Conservation (phyloP, 225 moss, liverwort and hornwort species). For the Asterella californica region DNA sequence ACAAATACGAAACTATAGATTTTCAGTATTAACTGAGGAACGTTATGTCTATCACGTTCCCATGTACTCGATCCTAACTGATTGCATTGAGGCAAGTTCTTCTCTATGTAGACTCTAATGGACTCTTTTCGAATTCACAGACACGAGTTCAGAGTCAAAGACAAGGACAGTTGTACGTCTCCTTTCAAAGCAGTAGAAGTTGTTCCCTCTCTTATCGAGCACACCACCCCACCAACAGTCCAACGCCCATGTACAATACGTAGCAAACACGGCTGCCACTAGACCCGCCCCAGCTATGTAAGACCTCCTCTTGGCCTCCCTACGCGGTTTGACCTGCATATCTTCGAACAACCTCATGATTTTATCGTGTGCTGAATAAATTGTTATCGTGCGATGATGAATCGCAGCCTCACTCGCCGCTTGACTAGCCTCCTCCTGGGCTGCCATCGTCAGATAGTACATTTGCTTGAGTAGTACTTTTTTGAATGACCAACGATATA, state of each 20-base stretch:
- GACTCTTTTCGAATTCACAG: too few species aligned
- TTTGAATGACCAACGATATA: conserved; percentile 63
- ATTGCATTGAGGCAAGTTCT: too few species aligned
- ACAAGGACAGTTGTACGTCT: too few species aligned
- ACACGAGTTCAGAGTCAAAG: too few species aligned
- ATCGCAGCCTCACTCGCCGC: conserved; percentile 85
- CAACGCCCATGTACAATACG: conserved; percentile 71
- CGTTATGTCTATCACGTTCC: too few species aligned
- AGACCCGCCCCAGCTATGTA: conserved; percentile 73
- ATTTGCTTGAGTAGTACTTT: conserved; percentile 65
- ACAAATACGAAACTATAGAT: too few species aligned
- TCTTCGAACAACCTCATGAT: conserved; percentile 63
- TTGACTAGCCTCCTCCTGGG: conserved; percentile 78
- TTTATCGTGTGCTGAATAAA: conserved; percentile 90
- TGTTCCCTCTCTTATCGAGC: conserved; percentile 41
- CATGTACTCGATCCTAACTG: too few species aligned
- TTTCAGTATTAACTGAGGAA: too few species aligned
- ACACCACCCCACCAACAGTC: conserved; percentile 81
- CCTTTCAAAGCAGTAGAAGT: too few species aligned
- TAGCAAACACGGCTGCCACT: conserved; percentile 54
- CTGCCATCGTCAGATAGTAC: conserved; percentile 58
- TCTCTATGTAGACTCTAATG: too few species aligned
- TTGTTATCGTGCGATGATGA: conserved; percentile 87
- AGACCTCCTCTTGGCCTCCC: conserved; percentile 54
- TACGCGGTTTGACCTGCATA: conserved; percentile 54